Evolutionary conservation across 805 yeast species (phyloP).

Genomic region (Groenewaldozyma tartarivorans): DNA sequence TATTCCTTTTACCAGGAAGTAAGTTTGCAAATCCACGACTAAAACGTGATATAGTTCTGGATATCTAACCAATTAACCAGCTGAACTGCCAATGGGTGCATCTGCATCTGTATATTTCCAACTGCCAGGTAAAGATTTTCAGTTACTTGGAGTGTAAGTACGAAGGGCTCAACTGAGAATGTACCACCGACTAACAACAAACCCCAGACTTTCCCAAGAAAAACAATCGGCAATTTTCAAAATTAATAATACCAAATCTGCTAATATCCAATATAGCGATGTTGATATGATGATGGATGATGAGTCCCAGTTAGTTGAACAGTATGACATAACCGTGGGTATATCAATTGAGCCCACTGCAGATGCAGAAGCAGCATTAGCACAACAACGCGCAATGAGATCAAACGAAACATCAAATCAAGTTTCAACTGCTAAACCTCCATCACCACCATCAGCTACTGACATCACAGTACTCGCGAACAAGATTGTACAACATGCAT

Average conservation of each 20-base stretch:
- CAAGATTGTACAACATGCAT: conserved; percentile 84
- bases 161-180: conserved; percentile 20
- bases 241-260: conserved; percentile 39
- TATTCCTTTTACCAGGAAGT: conserved; percentile 78
- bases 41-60: background rate
- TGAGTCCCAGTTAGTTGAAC: conserved; percentile 29
- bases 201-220: conserved; percentile 25
- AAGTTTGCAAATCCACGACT: conserved; percentile 23
- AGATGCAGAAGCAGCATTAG: conserved; percentile 53
- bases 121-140: conserved; percentile 46
- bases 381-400: conserved; percentile 22
- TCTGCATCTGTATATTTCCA: conserved; percentile 88
- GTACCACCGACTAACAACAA: background rate
- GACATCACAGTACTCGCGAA: conserved; percentile 62
- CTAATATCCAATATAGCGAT: conserved; percentile 24
- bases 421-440: conserved; percentile 15
- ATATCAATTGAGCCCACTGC: conserved; percentile 79
- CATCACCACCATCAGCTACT: conserved; percentile 30
- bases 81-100: conserved; percentile 45
- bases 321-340: conserved; percentile 48
- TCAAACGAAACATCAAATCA: conserved; percentile 22
- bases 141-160: conserved; percentile 37
- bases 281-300: conserved; percentile 48
- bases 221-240: conserved; percentile 92
- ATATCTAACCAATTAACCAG: conserved; percentile 11